phyloP scores from a whole-genome alignment of 176 grass and related monocot species.

The Zea mays region DNA sequence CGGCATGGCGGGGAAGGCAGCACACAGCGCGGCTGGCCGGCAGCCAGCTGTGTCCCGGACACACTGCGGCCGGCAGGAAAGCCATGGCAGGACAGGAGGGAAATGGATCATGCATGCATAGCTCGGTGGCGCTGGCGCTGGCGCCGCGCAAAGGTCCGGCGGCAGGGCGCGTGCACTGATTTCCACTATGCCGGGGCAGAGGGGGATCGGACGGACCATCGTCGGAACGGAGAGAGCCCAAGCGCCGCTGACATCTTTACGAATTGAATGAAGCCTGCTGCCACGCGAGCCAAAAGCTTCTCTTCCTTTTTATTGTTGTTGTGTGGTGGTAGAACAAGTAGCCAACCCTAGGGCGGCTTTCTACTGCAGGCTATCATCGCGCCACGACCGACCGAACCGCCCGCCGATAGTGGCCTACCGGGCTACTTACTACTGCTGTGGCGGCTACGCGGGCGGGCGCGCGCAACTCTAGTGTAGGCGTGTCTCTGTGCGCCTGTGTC shows the following conservation, averaged over 20 bases:
- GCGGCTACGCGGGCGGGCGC: not conserved
- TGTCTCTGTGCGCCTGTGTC: conserved; percentile 7
- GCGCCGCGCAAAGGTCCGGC: not conserved
- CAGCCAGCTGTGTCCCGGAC: too few relatives aligned
- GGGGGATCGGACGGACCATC: not conserved
- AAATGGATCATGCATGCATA: not conserved
- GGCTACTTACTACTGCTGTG: too few relatives aligned
- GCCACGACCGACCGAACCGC: conserved; percentile 21
- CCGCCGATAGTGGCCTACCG: conserved; percentile 7
- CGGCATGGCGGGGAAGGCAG: too few relatives aligned
- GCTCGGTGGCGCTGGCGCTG: not conserved
- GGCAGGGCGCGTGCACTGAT: conserved; percentile 26
- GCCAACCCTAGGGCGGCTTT: conserved; percentile 33
- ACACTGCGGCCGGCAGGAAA: not conserved
- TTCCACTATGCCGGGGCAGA: conserved; percentile 42
- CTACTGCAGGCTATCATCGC: conserved; percentile 33
- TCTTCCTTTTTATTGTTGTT: not conserved
- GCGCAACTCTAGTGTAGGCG: not conserved
- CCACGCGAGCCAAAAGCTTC: not conserved
- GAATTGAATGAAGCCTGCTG: conserved; percentile 38
- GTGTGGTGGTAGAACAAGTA: not conserved
- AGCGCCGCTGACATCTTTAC: conserved; percentile 31
- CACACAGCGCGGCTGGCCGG: too few relatives aligned
- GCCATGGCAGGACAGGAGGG: not conserved
- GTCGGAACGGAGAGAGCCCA: not conserved